phyloP scores from a whole-genome alignment of 2,329 filamentous ascomycete genomes.

The Dactylella cylindrospora region DNA sequence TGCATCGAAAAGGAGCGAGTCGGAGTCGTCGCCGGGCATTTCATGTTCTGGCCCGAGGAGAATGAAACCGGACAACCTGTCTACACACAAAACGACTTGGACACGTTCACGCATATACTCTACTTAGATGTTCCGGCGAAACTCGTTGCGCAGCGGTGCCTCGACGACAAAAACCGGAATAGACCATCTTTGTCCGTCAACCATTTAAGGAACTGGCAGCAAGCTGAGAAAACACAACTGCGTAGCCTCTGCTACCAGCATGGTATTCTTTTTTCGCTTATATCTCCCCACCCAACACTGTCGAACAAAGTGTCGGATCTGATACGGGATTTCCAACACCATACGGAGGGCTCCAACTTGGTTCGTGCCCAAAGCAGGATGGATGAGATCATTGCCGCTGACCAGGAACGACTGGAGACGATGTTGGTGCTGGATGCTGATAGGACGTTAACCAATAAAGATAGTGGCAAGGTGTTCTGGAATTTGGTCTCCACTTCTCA shows the following conservation, averaged over 20 bases:
- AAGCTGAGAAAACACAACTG: constrained; percentile 55
- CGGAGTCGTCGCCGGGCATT: constrained; percentile 61
- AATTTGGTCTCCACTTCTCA: constrained; percentile 42
- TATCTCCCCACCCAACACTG: constrained; percentile 41
- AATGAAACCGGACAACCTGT: constrained; percentile 50
- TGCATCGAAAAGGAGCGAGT: constrained; percentile 51
- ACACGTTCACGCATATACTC: constrained; percentile 61
- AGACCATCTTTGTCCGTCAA: constrained; percentile 51
- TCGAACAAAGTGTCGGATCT: constrained; percentile 48
- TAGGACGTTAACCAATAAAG: constrained; percentile 58
- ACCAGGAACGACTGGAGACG: constrained; percentile 51
- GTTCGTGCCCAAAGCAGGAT: constrained; percentile 49
- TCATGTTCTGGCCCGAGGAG: constrained; percentile 58
- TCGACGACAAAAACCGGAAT: constrained; percentile 51
- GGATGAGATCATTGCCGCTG: constrained; percentile 50
- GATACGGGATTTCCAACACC: constrained; percentile 53
- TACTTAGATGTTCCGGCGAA: constrained; percentile 57
- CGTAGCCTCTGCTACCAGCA: constrained; percentile 55
- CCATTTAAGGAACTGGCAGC: constrained; percentile 57
- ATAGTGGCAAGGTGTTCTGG: constrained; percentile 60
- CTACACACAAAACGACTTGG: constrained; percentile 52
- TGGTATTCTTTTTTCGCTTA: constrained; percentile 56
- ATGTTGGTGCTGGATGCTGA: constrained; percentile 63
- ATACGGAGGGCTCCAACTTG: constrained; percentile 54
- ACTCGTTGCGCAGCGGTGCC: constrained; percentile 52